These are phyloP conservation scores for Sporisorium graminicola DNA, from an alignment of 1,284 basidiomycete genomes.

Conservation along the genomic window DNA sequence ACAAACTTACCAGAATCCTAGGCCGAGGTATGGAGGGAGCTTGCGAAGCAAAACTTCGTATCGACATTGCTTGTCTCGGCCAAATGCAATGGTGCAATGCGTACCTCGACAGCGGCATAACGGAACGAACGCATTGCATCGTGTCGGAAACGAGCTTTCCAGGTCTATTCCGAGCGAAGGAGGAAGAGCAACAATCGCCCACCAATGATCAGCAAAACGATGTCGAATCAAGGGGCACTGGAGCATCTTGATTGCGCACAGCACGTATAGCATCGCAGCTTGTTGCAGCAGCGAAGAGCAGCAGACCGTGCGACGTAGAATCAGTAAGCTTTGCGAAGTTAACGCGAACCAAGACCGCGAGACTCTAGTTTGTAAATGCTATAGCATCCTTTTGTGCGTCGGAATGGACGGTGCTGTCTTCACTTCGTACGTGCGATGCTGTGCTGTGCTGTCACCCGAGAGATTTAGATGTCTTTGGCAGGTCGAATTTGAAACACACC, in stretches of 20 bases:
- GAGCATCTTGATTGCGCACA: constrained; percentile 2
- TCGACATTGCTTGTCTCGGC: not conserved
- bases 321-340: constrained; percentile 54
- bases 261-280: not conserved
- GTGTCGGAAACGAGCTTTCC: not conserved
- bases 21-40: not conserved
- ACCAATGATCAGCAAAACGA: constrained; percentile 5
- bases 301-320: constrained; percentile 30
- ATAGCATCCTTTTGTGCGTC: constrained; percentile 48
- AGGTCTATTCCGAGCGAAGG: no score
- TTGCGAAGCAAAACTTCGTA: not conserved
- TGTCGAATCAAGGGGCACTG: not conserved
- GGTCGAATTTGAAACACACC: constrained; percentile 2
- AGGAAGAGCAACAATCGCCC: not conserved
- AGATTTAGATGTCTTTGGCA: not conserved
- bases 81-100: not conserved
- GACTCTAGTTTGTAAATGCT: constrained; percentile 66
- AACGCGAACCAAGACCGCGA: constrained; percentile 67
- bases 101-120: not conserved
- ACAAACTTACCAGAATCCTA: constrained; percentile 38
- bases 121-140: constrained; percentile 22
- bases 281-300: not conserved
- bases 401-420: constrained; percentile 4
- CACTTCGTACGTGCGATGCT: constrained; percentile 3
- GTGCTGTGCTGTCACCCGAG: not conserved